These are phyloP conservation scores for Ganoderma multipileum DNA, from an alignment of 1,284 basidiomycete species.

Conservation along the genomic window DNA sequence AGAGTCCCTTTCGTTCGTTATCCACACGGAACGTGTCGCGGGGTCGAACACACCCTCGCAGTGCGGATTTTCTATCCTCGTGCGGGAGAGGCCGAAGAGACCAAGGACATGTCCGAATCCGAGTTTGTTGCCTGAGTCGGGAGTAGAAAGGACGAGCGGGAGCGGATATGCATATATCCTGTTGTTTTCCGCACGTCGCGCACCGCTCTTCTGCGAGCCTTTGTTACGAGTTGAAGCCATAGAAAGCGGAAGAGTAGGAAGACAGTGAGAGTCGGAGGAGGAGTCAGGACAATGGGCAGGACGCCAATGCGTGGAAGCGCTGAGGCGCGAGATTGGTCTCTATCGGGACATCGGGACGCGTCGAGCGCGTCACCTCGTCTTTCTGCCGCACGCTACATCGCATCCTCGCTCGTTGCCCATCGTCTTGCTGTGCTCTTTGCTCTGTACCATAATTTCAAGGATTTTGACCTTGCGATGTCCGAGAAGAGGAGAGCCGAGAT, in stretches of 20 bases:
- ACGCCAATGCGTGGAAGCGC: not conserved
- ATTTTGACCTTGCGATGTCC: constrained; percentile 35
- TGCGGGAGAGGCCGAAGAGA: constrained; percentile 57
- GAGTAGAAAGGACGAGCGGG: constrained; percentile 60
- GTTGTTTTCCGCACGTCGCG: constrained; percentile 66
- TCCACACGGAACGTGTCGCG: constrained; percentile 82
- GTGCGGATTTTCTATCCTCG: constrained; percentile 62
- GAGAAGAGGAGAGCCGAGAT: constrained; percentile 79
- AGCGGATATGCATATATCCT: constrained; percentile 70
- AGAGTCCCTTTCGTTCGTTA: constrained; percentile 66
- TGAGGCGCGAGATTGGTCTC: too few species aligned
- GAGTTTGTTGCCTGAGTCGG: constrained; percentile 42
- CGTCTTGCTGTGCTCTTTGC: not conserved
- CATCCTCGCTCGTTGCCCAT: not conserved
- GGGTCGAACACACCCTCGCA: constrained; percentile 78
- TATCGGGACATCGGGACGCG: not conserved
- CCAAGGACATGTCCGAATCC: constrained; percentile 53
- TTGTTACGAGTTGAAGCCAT: constrained; percentile 54
- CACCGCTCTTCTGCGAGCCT: constrained; percentile 54
- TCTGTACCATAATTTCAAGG: not conserved
- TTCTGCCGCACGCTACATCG: not conserved
- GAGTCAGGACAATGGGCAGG: not conserved
- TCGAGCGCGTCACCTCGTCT: constrained; percentile 15
- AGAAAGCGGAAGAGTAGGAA: not conserved
- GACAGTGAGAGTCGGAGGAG: constrained; percentile 6